These are phyloP conservation scores for Populus hybrid DNA, from an alignment of 441 rosid genomes.

Conservation along the genomic window DNA sequence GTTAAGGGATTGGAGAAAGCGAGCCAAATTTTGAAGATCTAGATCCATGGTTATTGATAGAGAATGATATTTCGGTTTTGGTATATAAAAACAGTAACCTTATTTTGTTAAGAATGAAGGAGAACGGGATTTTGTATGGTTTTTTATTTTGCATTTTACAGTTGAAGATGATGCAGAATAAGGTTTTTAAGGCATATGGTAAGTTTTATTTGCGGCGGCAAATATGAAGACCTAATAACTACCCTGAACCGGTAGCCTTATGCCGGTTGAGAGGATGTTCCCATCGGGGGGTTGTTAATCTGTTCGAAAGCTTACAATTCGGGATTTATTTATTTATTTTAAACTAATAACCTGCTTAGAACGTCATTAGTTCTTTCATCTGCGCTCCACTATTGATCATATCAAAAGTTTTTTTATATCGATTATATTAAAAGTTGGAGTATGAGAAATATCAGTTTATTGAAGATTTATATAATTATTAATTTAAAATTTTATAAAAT, in stretches of 20 bases:
- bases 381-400: no score
- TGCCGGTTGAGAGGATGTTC: neutral
- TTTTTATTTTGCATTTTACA: neutral
- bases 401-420: no score
- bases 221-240: neutral
- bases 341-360: no score
- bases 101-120: neutral
- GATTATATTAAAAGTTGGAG: no score
- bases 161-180: neutral
- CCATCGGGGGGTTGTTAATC: neutral
- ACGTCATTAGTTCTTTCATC: no score
- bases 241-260: neutral
- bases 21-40: conserved; percentile 29
- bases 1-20: conserved; percentile 44
- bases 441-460: no score
- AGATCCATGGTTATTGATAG: conserved; percentile 28
- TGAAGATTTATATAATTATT: no score
- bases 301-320: neutral
- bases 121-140: neutral
- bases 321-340: no score
- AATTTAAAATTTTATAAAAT: no score
- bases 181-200: neutral
- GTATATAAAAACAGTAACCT: no score
- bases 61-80: neutral
- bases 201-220: neutral